Base-by-base conservation (phyloP, 1,284 basidiomycete genomes). In the Xerocomus cyaneibrunnescens region DNA sequence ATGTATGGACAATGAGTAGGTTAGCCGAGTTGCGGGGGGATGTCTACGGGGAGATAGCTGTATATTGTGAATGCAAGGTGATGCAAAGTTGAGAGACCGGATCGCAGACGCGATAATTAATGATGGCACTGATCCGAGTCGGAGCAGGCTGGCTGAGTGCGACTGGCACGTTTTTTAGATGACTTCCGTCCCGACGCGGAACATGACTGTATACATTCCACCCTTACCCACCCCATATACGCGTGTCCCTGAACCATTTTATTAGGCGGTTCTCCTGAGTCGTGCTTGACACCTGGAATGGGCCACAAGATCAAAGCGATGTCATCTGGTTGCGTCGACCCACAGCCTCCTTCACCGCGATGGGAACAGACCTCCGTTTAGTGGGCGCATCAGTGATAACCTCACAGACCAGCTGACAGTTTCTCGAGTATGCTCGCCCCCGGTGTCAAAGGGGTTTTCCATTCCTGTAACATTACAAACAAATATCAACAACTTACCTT, bases 391-490 rank as follows among this genome's bases (percentile, higher is more conserved):
- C n/a, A n/a, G n/a, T n/a, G n/a, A n/a, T n/a, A n/a, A n/a, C n/a
- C n/a, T n/a, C n/a, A n/a, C n/a, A n/a, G n/a, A n/a, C n/a, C n/a
- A n/a, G n/a, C n/a, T n/a, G n/a, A n/a, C n/a, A n/a, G n/a, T n/a
- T n/a, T n/a, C n/a, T n/a, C n/a, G n/a, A n/a, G n/a, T n/a, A n/a
- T n/a, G n/a, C n/a, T n/a, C n/a, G n/a, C n/a, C n/a, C n/a, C n/a
- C n/a, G n/a, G 22, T 23, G 32, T 23, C 32, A 19, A 12, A 47
- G 45, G 48, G 55, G 28, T 1, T 51, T 51, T 60, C 60, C 50
- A 50, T 64, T 61, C 17, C 2, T 45, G 62, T 45, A 16, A 13
- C 0, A n/a, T 37, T 10, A 8, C 46, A 66, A 58, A 63, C 1
- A 62, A 2, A 27, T 13, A 13, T 42, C 52, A 60, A 67, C 3